A percentile compares a stretch with the other conserved stretches of the same genome.
phyloP scores from a whole-genome alignment of 2,329 filamentous ascomycete species.

The Clonostachys chloroleuca region DNA sequence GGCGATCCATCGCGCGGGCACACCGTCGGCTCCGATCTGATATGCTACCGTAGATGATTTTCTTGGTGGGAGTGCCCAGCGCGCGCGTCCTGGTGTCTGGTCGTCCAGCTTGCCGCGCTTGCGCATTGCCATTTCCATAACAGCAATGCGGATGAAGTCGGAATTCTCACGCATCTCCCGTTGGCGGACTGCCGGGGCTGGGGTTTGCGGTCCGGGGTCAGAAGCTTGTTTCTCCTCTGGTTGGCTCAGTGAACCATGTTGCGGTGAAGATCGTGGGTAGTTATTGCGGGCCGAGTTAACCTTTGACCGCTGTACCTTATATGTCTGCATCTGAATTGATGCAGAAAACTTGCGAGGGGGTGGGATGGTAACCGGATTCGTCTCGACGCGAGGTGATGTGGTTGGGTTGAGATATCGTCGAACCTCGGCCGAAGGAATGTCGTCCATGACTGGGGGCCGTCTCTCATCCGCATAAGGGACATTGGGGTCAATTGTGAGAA shows the following conservation, averaged over 20 bases:
- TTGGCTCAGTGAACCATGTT: conserved; percentile 14
- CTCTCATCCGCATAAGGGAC: conserved; percentile 66
- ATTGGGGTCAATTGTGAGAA: conserved; percentile 61
- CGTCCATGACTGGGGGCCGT: conserved; percentile 55
- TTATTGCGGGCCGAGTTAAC: conserved; percentile 18
- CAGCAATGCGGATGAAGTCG: conserved; percentile 66
- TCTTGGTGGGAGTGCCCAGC: conserved; percentile 64
- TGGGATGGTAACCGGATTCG: conserved; percentile 15
- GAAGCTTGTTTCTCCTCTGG: conserved; percentile 20
- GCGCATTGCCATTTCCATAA: conserved; percentile 71
- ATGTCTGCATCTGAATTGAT: conserved; percentile 70
- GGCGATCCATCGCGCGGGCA: conserved; percentile 3
- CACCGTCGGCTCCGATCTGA: conserved; percentile 3
- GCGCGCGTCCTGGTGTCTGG: conserved; percentile 61
- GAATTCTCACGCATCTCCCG: conserved; percentile 67
- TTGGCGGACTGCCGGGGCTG: conserved; percentile 46
- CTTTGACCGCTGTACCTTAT: conserved; percentile 52
- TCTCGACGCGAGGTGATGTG: conserved; percentile 28
- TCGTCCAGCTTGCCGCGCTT: conserved; percentile 62
- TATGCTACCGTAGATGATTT: conserved; percentile 21
- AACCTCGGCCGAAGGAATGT: conserved; percentile 61
- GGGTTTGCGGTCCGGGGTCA: conserved; percentile 14
- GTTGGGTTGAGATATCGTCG: conserved; percentile 66
- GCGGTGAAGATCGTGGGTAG: not conserved
- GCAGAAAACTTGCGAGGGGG: conserved; percentile 48